Percentiles rank a stretch among this genome's conserved stretches.
These are phyloP conservation scores for Sporothrix dimorphospora DNA, from an alignment of 2,329 filamentous ascomycete species.

Conservation along the genomic window DNA sequence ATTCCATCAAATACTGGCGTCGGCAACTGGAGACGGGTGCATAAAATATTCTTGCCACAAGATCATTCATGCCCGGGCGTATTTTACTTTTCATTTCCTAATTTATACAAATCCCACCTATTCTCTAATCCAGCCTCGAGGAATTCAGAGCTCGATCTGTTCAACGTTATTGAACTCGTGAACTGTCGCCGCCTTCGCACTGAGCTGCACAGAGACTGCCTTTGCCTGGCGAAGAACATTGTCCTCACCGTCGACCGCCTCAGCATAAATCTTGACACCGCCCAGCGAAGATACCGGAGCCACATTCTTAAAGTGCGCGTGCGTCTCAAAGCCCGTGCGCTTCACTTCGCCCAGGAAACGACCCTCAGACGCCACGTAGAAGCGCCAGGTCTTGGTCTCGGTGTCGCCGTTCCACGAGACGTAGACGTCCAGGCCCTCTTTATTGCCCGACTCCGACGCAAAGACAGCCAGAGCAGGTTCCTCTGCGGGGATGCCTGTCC, in stretches of 20 bases:
- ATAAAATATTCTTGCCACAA: too few relatives aligned
- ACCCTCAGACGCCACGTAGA: slow-evolving; percentile 17
- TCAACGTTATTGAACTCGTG: not conserved
- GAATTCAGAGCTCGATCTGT: not conserved
- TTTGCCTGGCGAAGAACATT: slow-evolving; percentile 15
- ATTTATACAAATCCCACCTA: not conserved
- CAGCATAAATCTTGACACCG: not conserved
- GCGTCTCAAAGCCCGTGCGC: slow-evolving; percentile 14
- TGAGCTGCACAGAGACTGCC: not conserved
- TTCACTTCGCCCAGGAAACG: not conserved
- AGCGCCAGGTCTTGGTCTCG: slow-evolving; percentile 36
- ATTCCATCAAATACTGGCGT: too few relatives aligned
- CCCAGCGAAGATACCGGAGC: not conserved
- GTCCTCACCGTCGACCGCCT: not conserved
- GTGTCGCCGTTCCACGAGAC: slow-evolving; percentile 42
- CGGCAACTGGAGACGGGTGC: too few relatives aligned
- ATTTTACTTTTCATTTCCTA: not conserved
- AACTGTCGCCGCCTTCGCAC: not conserved
- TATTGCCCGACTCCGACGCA: slow-evolving; percentile 21
- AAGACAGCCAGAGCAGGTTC: slow-evolving; percentile 35
- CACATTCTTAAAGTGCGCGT: not conserved
- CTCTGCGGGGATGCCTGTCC: slow-evolving; percentile 36
- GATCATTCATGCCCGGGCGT: too few relatives aligned
- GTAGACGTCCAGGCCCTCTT: slow-evolving; percentile 29
- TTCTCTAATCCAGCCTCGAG: not conserved